phyloP scores from a whole-genome alignment of 2,329 filamentous ascomycete genomes.

The Monosporascus sp. region DNA sequence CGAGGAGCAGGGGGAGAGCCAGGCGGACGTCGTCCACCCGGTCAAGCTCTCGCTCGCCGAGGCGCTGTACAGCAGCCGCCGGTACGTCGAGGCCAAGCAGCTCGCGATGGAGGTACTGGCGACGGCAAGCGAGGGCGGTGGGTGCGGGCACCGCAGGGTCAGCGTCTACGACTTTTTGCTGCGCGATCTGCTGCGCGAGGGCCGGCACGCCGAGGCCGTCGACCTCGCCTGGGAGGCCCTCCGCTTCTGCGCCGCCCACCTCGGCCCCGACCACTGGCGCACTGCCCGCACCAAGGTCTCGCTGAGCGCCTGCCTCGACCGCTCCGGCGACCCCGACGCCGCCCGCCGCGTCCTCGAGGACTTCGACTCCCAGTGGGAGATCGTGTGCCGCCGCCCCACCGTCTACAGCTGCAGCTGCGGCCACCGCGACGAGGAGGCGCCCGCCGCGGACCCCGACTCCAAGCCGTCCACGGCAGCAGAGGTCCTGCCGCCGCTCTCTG shows the following conservation, averaged over 20 bases:
- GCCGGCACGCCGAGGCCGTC: slow-evolving; percentile 7
- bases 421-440: neutral
- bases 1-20: slow-evolving; percentile 1
- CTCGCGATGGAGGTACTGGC: neutral
- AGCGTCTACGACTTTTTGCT: neutral
- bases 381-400: slow-evolving; percentile 1
- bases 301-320: slow-evolving; percentile 7
- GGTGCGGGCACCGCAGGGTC: neutral
- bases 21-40: neutral
- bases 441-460: no score
- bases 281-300: slow-evolving; percentile 9
- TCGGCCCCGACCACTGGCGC: slow-evolving; percentile 10
- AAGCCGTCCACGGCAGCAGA: no score
- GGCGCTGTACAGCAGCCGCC: slow-evolving; percentile 2
- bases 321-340: slow-evolving; percentile 2
- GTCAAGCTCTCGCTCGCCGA: slow-evolving; percentile 1
- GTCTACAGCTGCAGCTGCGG: neutral
- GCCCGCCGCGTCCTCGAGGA: slow-evolving; percentile 4
- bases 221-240: slow-evolving; percentile 6
- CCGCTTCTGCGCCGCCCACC: slow-evolving; percentile 6
- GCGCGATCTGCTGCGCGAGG: neutral
- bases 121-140: neutral
- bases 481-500: no score
- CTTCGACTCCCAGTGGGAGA: slow-evolving; percentile 11
- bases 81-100: neutral